Conservation (phyloP, 176 grass and related monocot genomes). For the Poa pratensis region DNA sequence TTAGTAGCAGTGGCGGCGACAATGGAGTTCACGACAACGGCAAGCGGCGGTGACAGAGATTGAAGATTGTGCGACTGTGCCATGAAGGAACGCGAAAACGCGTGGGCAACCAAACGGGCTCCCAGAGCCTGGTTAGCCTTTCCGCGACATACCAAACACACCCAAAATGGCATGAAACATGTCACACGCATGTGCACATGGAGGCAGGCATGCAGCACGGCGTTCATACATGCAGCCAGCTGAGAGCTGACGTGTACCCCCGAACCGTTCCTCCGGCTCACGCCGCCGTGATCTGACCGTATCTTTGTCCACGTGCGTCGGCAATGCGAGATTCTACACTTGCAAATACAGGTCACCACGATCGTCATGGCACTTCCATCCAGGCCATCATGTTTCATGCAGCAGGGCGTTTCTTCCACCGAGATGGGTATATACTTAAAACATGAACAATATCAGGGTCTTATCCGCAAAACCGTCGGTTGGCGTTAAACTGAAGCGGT, state of each 20-base stretch:
- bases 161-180: no score
- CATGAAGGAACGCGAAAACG: no score
- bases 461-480: neutral
- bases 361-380: neutral
- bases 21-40: no score
- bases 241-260: neutral
- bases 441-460: neutral
- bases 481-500: conserved; percentile 36
- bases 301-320: neutral
- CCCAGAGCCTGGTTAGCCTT: no score
- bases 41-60: no score
- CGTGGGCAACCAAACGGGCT: no score
- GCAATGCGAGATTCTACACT: neutral
- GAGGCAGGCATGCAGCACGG: conserved; percentile 1
- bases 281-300: neutral
- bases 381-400: conserved; percentile 32
- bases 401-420: neutral
- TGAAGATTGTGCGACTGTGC: no score
- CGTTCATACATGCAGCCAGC: conserved; percentile 7
- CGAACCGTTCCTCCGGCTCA: neutral
- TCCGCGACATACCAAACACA: no score
- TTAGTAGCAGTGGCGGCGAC: no score
- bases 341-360: conserved; percentile 1
- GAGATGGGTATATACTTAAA: neutral
- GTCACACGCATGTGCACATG: no score